Percentiles rank a stretch among this genome's conserved stretches.
These are phyloP conservation scores for Calonectria pauciramosa DNA, from an alignment of 2,329 filamentous ascomycete genomes.

Conservation along the genomic window DNA sequence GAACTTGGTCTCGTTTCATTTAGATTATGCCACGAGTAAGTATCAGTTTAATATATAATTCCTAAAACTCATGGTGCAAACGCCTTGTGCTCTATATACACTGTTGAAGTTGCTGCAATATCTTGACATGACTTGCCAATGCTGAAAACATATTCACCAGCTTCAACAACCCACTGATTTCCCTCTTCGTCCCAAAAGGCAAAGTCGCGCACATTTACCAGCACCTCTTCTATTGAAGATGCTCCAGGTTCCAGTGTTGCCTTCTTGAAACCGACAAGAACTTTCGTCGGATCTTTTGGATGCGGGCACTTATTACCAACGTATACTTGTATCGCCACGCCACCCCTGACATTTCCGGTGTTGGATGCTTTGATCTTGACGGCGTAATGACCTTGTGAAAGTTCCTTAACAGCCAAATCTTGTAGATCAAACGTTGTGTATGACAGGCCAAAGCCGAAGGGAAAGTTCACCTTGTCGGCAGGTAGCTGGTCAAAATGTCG, in stretches of 20 bases:
- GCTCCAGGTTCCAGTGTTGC: constrained; percentile 19
- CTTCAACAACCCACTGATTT: neutral
- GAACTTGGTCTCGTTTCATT: too few species aligned
- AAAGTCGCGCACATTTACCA: neutral
- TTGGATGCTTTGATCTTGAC: constrained; percentile 66
- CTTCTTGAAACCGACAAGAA: constrained; percentile 45
- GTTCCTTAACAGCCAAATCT: constrained; percentile 33
- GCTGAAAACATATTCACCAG: neutral
- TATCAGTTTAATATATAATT: too few species aligned
- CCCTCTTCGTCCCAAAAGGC: neutral
- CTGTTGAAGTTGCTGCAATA: too few species aligned
- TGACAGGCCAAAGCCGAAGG: constrained; percentile 29
- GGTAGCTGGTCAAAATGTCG: constrained; percentile 73
- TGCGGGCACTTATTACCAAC: constrained; percentile 32
- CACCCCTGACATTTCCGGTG: constrained; percentile 63
- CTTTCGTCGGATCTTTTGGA: constrained; percentile 38
- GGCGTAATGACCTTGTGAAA: constrained; percentile 42
- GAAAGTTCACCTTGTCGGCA: constrained; percentile 23
- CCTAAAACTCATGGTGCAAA: too few species aligned
- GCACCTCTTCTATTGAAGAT: neutral
- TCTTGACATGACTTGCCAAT: neutral
- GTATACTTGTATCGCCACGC: constrained; percentile 69
- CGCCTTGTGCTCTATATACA: too few species aligned
- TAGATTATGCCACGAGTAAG: too few species aligned
- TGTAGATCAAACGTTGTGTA: constrained; percentile 45